phyloP scores from a whole-genome alignment of 768 basidiomycete genomes.

The Lactarius akahatsu region DNA sequence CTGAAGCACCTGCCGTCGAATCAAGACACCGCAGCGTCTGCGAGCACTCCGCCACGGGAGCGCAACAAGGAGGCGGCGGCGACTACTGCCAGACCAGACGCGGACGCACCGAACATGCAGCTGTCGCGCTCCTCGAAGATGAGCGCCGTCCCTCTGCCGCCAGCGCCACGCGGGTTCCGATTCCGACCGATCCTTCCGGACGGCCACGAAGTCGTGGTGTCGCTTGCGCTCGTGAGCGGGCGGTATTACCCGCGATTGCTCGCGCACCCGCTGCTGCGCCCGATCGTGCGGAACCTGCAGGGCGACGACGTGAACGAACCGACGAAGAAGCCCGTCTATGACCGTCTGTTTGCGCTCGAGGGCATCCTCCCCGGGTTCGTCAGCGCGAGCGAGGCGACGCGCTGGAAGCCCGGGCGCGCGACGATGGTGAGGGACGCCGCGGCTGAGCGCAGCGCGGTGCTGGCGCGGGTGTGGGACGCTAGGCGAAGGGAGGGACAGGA shows the following conservation, averaged over 20 bases:
- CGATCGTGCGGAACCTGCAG: slow-evolving; percentile 40
- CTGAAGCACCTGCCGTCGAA: slow-evolving; percentile 37
- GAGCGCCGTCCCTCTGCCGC: slow-evolving; percentile 49
- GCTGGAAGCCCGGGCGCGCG: slow-evolving; percentile 51
- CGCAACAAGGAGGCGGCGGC: slow-evolving; percentile 7
- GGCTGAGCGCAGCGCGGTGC: slow-evolving; percentile 43
- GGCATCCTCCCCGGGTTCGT: slow-evolving; percentile 64
- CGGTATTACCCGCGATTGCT: slow-evolving; percentile 79
- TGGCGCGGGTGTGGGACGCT: slow-evolving; percentile 42
- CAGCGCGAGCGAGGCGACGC: slow-evolving; percentile 68
- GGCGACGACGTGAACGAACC: slow-evolving; percentile 37
- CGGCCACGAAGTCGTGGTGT: slow-evolving; percentile 64
- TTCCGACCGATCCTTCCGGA: slow-evolving; percentile 66
- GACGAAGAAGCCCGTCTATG: slow-evolving; percentile 38
- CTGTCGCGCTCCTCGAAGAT: slow-evolving; percentile 40
- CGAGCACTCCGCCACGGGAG: slow-evolving; percentile 17
- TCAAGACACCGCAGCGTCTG: slow-evolving; percentile 32
- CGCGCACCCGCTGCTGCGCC: slow-evolving; percentile 56
- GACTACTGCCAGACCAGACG: slow-evolving; percentile 31
- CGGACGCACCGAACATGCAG: slow-evolving; percentile 31
- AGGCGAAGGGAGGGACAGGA: slow-evolving; percentile 36
- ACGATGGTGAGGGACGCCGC: slow-evolving; percentile 66
- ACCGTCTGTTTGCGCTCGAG: slow-evolving; percentile 69
- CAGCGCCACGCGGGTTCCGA: slow-evolving; percentile 62
- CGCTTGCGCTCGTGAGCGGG: slow-evolving; percentile 69